Evolutionary conservation across 1,139 yeast species (phyloP), one percentile per base, ranked within the genome.

Genomic region (Lodderomyces elongisporus): DNA sequence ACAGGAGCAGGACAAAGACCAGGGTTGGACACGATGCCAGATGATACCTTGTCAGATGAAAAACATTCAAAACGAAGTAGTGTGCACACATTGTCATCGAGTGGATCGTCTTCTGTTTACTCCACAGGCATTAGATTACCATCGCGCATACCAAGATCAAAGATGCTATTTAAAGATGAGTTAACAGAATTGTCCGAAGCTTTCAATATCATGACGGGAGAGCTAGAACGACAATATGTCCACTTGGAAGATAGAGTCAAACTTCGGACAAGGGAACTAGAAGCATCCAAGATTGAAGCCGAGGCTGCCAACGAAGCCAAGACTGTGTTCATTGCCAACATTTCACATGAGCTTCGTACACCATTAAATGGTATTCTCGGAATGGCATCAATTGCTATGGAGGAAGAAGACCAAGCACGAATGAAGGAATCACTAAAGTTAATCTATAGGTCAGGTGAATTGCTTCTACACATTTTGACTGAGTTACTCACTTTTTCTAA

Each of bases 341-440:
- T 91, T 23, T 88, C 96, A 0, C 97, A 91, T 54, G 98, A 91
- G 59, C 70, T 91, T 51, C 72, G 96, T 45, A 91, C 98, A 0
- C 98, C 98, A 1, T 65, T 91, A 46, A 91, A 91, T 57, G 98
- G 97, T 53, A 91, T 91, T 29, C 63, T 91, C 38, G 98, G 98
- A 37, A 85, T 91, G 95, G 85, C 96, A 0, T 84, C 95, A 1
- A 85, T 89, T 36, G 91, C 96, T 1, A 76, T 87, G 79, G 91
- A 85, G 15, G 96, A 89, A 55, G 66, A 67, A 9, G 91, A 85
- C 47, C 67, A 70, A 8, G 56, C 66, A 4, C 77, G 80, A 45
- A 77, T 85, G 17, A 78, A 81, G 46, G 81, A 79, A 37, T 62
- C 69, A 2, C 62, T 89, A 42, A 81, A 80, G 44, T 70, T 88